Evolutionary conservation across 805 yeast species (phyloP).

Genomic region (Suhomyces canberraensis): DNA sequence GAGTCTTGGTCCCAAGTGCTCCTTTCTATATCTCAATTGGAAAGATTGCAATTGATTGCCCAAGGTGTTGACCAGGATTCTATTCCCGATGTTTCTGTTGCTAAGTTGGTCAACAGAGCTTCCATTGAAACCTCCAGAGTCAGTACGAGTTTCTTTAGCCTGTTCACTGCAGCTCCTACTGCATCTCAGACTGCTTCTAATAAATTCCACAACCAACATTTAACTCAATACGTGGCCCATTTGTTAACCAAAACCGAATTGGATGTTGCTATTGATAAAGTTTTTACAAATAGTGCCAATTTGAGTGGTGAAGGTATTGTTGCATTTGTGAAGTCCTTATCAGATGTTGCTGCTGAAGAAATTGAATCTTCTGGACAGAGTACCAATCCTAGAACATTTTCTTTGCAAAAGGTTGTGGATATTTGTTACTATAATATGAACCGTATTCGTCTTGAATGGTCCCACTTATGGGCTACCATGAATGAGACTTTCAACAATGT

Average conservation of each 20-base stretch:
- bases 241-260: constrained; percentile 63
- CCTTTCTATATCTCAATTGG: constrained; percentile 83
- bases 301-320: constrained; percentile 82
- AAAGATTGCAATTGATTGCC: constrained; percentile 81
- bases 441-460: constrained; percentile 95
- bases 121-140: constrained; percentile 44
- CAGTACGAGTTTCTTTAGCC: constrained; percentile 49
- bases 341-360: constrained; percentile 86
- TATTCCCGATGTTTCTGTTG: constrained; percentile 81
- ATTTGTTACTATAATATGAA: constrained; percentile 97
- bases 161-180: constrained; percentile 48
- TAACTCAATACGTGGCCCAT: constrained; percentile 55
- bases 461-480: constrained; percentile 91
- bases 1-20: constrained; percentile 82
- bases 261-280: constrained; percentile 78
- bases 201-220: constrained; percentile 68
- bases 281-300: constrained; percentile 77
- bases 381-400: constrained; percentile 82
- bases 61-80: constrained; percentile 81
- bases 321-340: constrained; percentile 80
- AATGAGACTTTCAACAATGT: constrained; percentile 84
- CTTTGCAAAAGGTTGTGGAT: constrained; percentile 93
- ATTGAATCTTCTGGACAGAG: constrained; percentile 84
- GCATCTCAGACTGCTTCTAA: constrained; percentile 66
- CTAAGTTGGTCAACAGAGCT: constrained; percentile 55